Base-by-base conservation (phyloP, 176 grass and related monocot genomes). In the Triticum monococcum region DNA sequence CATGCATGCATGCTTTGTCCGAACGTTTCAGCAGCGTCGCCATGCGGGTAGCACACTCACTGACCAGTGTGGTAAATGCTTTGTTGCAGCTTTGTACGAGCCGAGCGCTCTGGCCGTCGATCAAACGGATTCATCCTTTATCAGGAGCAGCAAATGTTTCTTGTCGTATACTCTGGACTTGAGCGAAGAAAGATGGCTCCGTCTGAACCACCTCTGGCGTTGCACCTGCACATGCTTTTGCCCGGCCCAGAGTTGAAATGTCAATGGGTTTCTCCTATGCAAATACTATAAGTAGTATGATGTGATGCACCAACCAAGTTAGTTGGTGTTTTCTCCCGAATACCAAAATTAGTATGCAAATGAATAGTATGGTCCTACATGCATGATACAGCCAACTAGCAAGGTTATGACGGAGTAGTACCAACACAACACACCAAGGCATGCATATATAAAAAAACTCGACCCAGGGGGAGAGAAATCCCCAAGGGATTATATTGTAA, bases 51-150 rank as follows among this genome's bases (percentile, higher is more conserved):
- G 56, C 56, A 59, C 20, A 69, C 30, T 33, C 14, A 68, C 65
- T 71, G 68, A 12, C 4, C 22, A 72, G 36, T 7, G n/a, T 40
- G 25, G 71, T 73, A 73, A 73, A 73, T 73, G 12, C 10, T 13
- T 13, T 22, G 64, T 11, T 22, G 61, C 24, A 73, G 78, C 37
- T 73, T 50, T 65, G 56, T 81, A 87, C 85, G 85, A 73, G 67
- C 54, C 22, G 41, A 38, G 9, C 40, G 4, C 50, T 54, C 50
- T 54, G 50, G 30, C 76, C 36, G 26, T 45, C 38, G 75, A 79
- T 70, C 46, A 24, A 30, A 12, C 17, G 64, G 50, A 78, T 86
- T 54, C 46, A 13, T 0, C 64, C 63, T 30, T 28, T 2, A 35
- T 1, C 22, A 26, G 38, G 5, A 31, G 54, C 54, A 72, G 36